phyloP scores from a whole-genome alignment of 495 filamentous ascomycete genomes.

The Podospora comata region DNA sequence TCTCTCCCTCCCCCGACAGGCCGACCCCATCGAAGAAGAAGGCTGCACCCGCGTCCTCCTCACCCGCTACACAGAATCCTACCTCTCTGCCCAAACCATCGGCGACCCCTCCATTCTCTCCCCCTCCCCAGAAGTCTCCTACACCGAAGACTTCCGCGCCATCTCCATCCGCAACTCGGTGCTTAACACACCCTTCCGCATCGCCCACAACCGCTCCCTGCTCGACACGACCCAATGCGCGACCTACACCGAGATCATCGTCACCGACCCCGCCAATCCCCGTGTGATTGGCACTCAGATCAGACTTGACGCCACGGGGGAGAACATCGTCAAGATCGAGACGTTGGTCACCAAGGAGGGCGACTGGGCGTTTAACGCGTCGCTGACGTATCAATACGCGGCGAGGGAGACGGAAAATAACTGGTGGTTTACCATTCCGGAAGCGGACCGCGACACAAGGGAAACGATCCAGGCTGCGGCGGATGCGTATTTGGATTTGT shows the following conservation, averaged over 20 bases:
- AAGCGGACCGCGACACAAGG: conserved; percentile 34
- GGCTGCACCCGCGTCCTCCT: conserved; percentile 9
- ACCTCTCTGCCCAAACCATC: conserved; percentile 2
- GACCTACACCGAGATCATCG: conserved; percentile 49
- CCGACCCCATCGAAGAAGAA: not conserved
- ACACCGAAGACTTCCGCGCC: conserved; percentile 44
- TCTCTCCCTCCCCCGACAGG: not conserved
- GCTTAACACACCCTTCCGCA: conserved; percentile 42
- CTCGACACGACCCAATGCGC: conserved; percentile 48
- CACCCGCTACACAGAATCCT: conserved; percentile 3
- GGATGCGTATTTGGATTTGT: conserved; percentile 48
- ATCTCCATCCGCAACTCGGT: conserved; percentile 38
- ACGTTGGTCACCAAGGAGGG: conserved; percentile 43
- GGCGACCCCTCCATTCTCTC: conserved; percentile 4
- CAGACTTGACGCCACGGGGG: conserved; percentile 40
- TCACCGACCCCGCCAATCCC: conserved; percentile 40
- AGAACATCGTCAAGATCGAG: conserved; percentile 39
- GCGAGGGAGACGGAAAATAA: conserved; percentile 27
- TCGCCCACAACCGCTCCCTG: conserved; percentile 48
- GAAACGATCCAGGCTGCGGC: conserved; percentile 44
- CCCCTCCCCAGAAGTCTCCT: not conserved
- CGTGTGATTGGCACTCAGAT: conserved; percentile 48
- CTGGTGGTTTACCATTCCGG: conserved; percentile 47
- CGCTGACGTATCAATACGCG: conserved; percentile 43
- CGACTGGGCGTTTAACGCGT: conserved; percentile 51